Evolutionary conservation across 768 basidiomycete genomes (phyloP).

Genomic region (Postia placenta): DNA sequence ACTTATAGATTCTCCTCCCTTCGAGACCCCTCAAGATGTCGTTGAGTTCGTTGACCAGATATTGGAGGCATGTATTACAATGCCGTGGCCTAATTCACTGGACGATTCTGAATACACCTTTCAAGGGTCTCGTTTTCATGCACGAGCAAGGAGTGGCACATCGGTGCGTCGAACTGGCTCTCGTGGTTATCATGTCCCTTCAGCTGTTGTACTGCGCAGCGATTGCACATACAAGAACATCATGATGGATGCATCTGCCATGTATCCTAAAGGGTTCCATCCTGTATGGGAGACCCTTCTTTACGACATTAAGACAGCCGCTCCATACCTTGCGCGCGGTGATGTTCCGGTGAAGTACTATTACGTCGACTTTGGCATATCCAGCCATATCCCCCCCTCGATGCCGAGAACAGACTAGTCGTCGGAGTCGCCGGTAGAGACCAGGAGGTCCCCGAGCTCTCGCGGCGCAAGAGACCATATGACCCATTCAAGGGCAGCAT

Average conservation of each 20-base stretch:
- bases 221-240: too few relatives aligned
- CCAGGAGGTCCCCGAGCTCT: conserved; percentile 16
- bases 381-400: conserved; percentile 5
- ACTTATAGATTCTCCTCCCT: conserved; percentile 9
- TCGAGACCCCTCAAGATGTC: conserved; percentile 12
- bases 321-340: conserved; percentile 28
- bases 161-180: conserved; percentile 5
- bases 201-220: background rate
- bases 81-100: background rate
- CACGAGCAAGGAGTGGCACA: conserved; percentile 18
- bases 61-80: conserved; percentile 12
- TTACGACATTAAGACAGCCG: conserved; percentile 7
- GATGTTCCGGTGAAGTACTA: conserved; percentile 17
- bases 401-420: conserved; percentile 6
- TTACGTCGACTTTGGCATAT: conserved; percentile 17
- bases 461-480: conserved; percentile 8
- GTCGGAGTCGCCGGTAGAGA: conserved; percentile 13
- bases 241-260: too few relatives aligned
- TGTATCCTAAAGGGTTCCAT: too few relatives aligned
- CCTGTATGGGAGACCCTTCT: background rate
- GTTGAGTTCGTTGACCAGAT: conserved; percentile 16
- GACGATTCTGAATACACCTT: background rate
- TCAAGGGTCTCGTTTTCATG: conserved; percentile 17
- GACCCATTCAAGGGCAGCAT: conserved; percentile 19
- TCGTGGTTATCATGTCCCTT: background rate